phyloP scores from a whole-genome alignment of 768 basidiomycete genomes.

The Termitomyces bulborhizus region DNA sequence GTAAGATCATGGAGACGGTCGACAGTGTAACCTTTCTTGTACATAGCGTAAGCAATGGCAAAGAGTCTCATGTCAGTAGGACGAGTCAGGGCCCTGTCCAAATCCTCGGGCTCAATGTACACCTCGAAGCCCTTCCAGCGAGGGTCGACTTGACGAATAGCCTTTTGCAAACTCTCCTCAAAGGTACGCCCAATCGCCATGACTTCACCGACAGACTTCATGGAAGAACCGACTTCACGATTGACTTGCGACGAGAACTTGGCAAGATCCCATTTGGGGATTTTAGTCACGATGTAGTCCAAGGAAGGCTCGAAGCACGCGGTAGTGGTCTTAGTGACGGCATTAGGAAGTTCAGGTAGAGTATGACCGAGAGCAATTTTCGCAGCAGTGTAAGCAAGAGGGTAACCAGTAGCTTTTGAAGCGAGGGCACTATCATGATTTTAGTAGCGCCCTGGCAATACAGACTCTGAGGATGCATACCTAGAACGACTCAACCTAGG shows the following conservation, averaged over 20 bases:
- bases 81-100: conserved; percentile 69
- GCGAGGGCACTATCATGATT: conserved; percentile 68
- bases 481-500: conserved; percentile 73
- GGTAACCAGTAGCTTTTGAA: conserved; percentile 98
- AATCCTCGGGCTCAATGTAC: conserved; percentile 81
- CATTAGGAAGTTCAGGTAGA: conserved; percentile 95
- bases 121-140: conserved; percentile 96
- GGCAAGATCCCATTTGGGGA: conserved; percentile 98
- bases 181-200: conserved; percentile 99
- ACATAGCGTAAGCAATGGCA: conserved; percentile 97
- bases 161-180: conserved; percentile 97
- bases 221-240: conserved; percentile 91
- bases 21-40: conserved; percentile 85
- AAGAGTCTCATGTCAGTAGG: conserved; percentile 97
- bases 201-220: conserved; percentile 99
- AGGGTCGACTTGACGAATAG: conserved; percentile 95
- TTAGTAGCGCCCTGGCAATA: background rate
- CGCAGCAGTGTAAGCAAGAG: conserved; percentile 97
- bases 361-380: conserved; percentile 98
- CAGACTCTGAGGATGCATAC: conserved; percentile 25
- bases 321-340: conserved; percentile 98
- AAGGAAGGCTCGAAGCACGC: conserved; percentile 99
- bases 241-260: conserved; percentile 95
- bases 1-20: conserved; percentile 89
- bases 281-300: conserved; percentile 99